Evolutionary conservation across 2,329 filamentous ascomycete genomes (phyloP), one percentile per base, ranked within the genome.

Genomic region (Xylariaceae sp.): DNA sequence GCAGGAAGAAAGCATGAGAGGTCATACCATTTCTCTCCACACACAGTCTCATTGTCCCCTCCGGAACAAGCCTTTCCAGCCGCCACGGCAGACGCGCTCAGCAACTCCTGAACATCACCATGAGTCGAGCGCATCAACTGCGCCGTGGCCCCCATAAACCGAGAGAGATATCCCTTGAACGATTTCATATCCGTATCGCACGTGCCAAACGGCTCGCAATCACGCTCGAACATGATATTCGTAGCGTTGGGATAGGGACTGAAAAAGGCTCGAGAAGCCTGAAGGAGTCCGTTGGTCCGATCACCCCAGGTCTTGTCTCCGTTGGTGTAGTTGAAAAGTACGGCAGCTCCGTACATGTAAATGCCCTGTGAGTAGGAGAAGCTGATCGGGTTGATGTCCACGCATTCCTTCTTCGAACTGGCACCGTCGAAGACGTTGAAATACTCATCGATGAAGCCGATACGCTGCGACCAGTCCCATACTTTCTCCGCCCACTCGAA

Each of bases 291-390:
- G 48, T 73, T 64, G 1, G 80, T 74, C 42, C 81, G 79, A 11
- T 77, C 68, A 7, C 70, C 68, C 85, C 85, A 88, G 34, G 73
- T 69, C 29, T 68, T 60, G 53, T 79, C 73, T 51, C 73, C 74
- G 40, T 72, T 67, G 2, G 80, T 85, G 63, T 77, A 68, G 68
- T 88, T 85, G 68, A 81, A 83, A 67, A 88, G 73, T 52, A 84
- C 75, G 2, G 85, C 81, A 1, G 80, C 77, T 43, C 85, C 85
- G 60, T 85, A 83, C 43, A 89, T 69, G 68, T 81, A 86, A 54
- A 86, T 81, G 40, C 84, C 86, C 51, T 76, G 77, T 49, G 81
- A 83, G 70, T 87, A 87, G 2, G 82, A 81, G 72, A 86, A 89
- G 51, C 81, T 79, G 2, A 80, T 65, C 31, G 73, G 70, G 67